A percentile compares a stretch with the other conserved stretches of the same genome.
These are phyloP conservation scores for Mycena rosella DNA, from an alignment of 768 basidiomycete species.

Conservation along the genomic window DNA sequence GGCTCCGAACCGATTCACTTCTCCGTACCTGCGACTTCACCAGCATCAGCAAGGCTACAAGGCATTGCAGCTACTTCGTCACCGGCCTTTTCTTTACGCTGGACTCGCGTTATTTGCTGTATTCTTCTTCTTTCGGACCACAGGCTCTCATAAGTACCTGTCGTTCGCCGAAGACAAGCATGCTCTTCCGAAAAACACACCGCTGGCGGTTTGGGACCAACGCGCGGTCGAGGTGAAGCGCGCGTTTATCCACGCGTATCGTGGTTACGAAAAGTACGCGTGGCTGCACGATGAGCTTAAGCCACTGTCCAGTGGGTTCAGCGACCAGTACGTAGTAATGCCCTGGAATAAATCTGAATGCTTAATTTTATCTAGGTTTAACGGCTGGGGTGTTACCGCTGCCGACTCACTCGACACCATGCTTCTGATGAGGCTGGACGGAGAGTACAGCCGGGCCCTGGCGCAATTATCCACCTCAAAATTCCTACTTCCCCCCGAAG, in stretches of 20 bases:
- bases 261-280: conserved; percentile 72
- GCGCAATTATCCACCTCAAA: conserved; percentile 62
- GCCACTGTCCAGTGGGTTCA: conserved; percentile 61
- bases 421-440: conserved; percentile 80
- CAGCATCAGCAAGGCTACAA: background rate
- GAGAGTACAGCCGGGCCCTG: conserved; percentile 77
- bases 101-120: conserved; percentile 9
- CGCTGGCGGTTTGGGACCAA: conserved; percentile 60
- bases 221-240: conserved; percentile 68
- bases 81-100: conserved; percentile 20
- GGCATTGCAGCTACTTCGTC: conserved; percentile 18
- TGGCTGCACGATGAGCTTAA: conserved; percentile 73
- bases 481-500: conserved; percentile 61
- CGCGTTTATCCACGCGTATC: conserved; percentile 78
- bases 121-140: conserved; percentile 6
- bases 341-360: background rate
- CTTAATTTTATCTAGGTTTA: conserved; percentile 63
- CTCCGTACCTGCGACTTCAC: conserved; percentile 3
- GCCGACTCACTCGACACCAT: conserved; percentile 91
- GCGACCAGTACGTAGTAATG: conserved; percentile 62
- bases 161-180: background rate
- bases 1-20: background rate
- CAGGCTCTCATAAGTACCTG: conserved; percentile 7
- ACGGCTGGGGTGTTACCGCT: conserved; percentile 83
- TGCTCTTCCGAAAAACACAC: conserved; percentile 25